These are phyloP conservation scores for Pisolithus thermaeus DNA, from an alignment of 1,284 basidiomycete species.

Conservation along the genomic window DNA sequence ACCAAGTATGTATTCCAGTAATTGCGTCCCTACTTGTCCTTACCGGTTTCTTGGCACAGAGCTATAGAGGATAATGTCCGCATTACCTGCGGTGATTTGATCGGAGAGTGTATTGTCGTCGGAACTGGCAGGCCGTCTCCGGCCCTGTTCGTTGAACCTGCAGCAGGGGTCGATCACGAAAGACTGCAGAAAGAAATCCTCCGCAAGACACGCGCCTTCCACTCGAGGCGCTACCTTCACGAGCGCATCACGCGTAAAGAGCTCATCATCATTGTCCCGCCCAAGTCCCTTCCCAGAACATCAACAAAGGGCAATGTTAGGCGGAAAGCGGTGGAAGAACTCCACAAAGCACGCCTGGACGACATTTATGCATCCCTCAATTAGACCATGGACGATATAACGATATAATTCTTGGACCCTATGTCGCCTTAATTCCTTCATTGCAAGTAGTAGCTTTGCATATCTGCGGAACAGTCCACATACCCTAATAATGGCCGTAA, in stretches of 20 bases:
- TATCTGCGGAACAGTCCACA: neutral
- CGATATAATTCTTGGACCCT: neutral
- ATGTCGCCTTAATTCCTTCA: constrained; percentile 5
- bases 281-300: constrained; percentile 54
- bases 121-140: constrained; percentile 62
- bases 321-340: constrained; percentile 56
- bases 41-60: constrained; percentile 23
- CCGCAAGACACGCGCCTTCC: constrained; percentile 58
- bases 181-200: constrained; percentile 59
- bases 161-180: constrained; percentile 38
- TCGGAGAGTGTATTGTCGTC: constrained; percentile 60
- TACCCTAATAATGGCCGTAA: constrained; percentile 5
- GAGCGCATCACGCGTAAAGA: constrained; percentile 53
- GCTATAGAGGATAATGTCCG: constrained; percentile 68
- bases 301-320: constrained; percentile 67
- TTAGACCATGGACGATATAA: constrained; percentile 9
- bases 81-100: constrained; percentile 46
- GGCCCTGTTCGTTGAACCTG: constrained; percentile 60
- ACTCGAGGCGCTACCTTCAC: constrained; percentile 60
- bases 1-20: constrained; percentile 45
- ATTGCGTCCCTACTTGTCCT: neutral
- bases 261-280: constrained; percentile 52
- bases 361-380: constrained; percentile 35
- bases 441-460: neutral
- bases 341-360: constrained; percentile 48